Evolutionary conservation across 1,284 basidiomycete species (phyloP).

Genomic region (Bjerkandera adusta): DNA sequence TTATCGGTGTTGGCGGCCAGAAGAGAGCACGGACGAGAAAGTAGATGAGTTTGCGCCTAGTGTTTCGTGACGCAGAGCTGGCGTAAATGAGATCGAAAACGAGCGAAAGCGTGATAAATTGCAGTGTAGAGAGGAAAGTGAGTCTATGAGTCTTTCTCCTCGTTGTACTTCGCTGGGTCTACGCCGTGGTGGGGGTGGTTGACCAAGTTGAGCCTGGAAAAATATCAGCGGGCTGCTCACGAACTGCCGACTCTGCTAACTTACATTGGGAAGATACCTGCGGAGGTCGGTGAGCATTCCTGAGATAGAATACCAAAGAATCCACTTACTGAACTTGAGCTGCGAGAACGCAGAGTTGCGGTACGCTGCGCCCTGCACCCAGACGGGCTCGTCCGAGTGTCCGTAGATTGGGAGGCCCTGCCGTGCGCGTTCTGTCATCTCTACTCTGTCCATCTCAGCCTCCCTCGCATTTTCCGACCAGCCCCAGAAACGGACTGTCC

Average conservation of each 20-base stretch:
- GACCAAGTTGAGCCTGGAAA: slow-evolving; percentile 84
- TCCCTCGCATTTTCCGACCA: slow-evolving; percentile 92
- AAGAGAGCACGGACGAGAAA: no score
- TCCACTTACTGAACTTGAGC: slow-evolving; percentile 81
- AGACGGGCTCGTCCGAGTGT: slow-evolving; percentile 76
- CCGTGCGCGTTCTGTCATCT: slow-evolving; percentile 68
- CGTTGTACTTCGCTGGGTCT: slow-evolving; percentile 77
- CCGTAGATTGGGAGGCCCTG: slow-evolving; percentile 86
- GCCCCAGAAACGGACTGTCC: slow-evolving; percentile 92
- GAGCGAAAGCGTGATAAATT: no score
- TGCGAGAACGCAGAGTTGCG: slow-evolving; percentile 93
- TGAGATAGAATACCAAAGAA: not conserved
- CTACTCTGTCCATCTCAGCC: slow-evolving; percentile 70
- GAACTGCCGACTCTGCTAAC: slow-evolving; percentile 19
- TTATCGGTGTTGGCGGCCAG: no score
- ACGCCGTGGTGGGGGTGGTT: slow-evolving; percentile 88
- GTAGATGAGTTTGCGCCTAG: no score
- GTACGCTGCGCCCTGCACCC: slow-evolving; percentile 88
- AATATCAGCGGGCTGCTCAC: slow-evolving; percentile 4
- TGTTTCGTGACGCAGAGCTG: no score
- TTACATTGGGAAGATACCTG: slow-evolving; percentile 71
- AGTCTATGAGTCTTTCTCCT: slow-evolving; percentile 25
- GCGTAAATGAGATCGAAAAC: no score
- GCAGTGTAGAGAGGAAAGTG: no score
- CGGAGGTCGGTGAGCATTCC: slow-evolving; percentile 11